Base-by-base conservation (phyloP, 2,329 filamentous ascomycete species). In the Stenocarpella maydis region DNA sequence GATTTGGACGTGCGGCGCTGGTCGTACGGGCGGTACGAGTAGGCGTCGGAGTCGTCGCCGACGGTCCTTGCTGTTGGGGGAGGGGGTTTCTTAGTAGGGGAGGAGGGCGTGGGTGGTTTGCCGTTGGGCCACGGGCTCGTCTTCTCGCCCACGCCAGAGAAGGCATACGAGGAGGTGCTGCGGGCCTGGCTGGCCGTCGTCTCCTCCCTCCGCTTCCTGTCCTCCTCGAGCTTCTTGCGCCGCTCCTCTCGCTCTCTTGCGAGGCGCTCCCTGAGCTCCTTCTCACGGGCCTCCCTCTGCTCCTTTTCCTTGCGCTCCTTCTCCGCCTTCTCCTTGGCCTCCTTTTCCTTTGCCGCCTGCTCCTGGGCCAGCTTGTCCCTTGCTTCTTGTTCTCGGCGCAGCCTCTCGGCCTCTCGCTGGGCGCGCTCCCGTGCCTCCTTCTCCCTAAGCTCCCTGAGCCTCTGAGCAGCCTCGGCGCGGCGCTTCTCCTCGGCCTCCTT, bases 11-110 rank as follows among this genome's bases (percentile, higher is more conserved):
- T 88, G 71, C 87, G 88, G 72, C 88, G 87, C 73, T 88, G 86
- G 77, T 95, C 92, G 78, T 95, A 95, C 0, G 93, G 92, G 61
- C 92, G 89, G 79, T 89, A 95, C 1, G 92, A 94, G 78, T 92
- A 90, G 3, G 85, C 83, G 72, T 91, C 88, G 63, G 91, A 89
- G 61, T 91, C 88, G 24, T 87, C 88, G 72, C 85, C 87, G 72
- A 86, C 81, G 69, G 88, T 88, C 73, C 83, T 87, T 43, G 89
- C 87, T 37, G 87, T 85, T 49, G 85, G 81, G 50, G 83, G 67
- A 55, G 71, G 82, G 28, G 82, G 81, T 66, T 80, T 81, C 72
- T 82, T 81, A 66, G 77, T 78, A 26, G 83, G 77, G 55, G 82
- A 77, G 52, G 80, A 73, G 12, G 80, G 76, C 3, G 77, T 76